A percentile compares a stretch with the other conserved stretches of the same genome.
These are phyloP conservation scores for Trichoderma brevicompactum DNA, from an alignment of 2,329 filamentous ascomycete species.

Conservation along the genomic window DNA sequence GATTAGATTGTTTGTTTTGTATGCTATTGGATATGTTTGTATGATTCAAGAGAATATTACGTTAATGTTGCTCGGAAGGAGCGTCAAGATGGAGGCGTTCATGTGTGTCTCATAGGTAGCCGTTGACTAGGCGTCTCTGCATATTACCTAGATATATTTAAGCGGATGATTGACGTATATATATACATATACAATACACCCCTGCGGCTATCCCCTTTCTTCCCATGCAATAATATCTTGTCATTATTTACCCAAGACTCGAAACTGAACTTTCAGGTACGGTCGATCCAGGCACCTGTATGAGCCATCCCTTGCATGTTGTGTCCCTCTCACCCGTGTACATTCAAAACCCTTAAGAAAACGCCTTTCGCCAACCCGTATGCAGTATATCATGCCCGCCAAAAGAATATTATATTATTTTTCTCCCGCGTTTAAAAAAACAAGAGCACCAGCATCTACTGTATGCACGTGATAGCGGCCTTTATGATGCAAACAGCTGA, in stretches of 20 bases:
- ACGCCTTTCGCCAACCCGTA: slow-evolving; percentile 23
- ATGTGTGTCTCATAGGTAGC: background rate
- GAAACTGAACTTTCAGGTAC: background rate
- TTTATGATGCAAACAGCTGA: slow-evolving; percentile 16
- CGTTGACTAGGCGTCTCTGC: background rate
- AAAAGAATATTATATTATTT: background rate
- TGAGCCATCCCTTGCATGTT: background rate
- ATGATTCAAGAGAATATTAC: background rate
- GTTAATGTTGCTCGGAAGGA: background rate
- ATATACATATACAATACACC: background rate
- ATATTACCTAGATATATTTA: background rate
- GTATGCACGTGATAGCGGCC: background rate
- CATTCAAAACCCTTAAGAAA: background rate
- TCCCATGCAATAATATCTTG: background rate
- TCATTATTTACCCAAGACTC: background rate
- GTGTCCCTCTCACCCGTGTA: background rate
- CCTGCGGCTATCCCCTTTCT: background rate
- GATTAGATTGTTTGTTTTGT: background rate
- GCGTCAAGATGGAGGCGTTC: background rate
- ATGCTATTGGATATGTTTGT: background rate
- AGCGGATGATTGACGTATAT: background rate
- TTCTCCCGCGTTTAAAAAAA: background rate
- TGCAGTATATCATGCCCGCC: slow-evolving; percentile 7
- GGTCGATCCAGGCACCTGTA: background rate
- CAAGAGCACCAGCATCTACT: background rate